These are phyloP conservation scores for Thelephora ganbajun DNA, from an alignment of 768 basidiomycete genomes.

Conservation along the genomic window DNA sequence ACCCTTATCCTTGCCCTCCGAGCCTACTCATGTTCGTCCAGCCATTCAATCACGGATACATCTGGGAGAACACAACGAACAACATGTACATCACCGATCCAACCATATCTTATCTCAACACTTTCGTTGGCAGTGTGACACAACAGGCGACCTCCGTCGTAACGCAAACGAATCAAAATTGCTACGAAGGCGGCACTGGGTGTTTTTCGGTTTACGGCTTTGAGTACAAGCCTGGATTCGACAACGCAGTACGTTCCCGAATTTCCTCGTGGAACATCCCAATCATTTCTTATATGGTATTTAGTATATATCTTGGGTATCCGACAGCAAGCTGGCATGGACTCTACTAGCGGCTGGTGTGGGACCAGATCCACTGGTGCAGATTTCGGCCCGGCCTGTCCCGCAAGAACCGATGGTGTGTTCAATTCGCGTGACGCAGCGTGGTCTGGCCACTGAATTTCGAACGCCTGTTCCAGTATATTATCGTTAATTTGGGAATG, in stretches of 20 bases:
- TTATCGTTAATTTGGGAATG: constrained; percentile 79
- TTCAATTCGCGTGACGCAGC: not conserved
- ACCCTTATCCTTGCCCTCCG: constrained; percentile 6
- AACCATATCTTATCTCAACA: constrained; percentile 40
- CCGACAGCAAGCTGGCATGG: constrained; percentile 56
- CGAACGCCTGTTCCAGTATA: constrained; percentile 43
- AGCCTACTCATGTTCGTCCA: constrained; percentile 12
- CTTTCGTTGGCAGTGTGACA: constrained; percentile 49
- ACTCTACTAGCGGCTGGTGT: constrained; percentile 58
- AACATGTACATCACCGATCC: constrained; percentile 48
- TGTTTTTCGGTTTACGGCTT: constrained; percentile 75
- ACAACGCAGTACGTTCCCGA: constrained; percentile 31
- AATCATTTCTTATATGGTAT: not conserved
- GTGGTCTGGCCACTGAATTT: not conserved
- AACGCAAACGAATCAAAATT: constrained; percentile 47
- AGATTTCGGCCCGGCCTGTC: constrained; percentile 56
- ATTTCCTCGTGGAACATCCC: not conserved
- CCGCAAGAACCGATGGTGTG: constrained; percentile 80
- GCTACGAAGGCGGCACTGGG: constrained; percentile 47
- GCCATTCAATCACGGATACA: constrained; percentile 68
- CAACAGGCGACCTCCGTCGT: constrained; percentile 76
- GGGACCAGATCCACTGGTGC: constrained; percentile 39
- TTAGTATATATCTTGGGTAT: constrained; percentile 80
- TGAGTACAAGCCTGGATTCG: constrained; percentile 52
- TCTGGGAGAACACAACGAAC: constrained; percentile 45